Evolutionary conservation across 345 rosid species (phyloP).

Genomic region (Corchorus olitorius): DNA sequence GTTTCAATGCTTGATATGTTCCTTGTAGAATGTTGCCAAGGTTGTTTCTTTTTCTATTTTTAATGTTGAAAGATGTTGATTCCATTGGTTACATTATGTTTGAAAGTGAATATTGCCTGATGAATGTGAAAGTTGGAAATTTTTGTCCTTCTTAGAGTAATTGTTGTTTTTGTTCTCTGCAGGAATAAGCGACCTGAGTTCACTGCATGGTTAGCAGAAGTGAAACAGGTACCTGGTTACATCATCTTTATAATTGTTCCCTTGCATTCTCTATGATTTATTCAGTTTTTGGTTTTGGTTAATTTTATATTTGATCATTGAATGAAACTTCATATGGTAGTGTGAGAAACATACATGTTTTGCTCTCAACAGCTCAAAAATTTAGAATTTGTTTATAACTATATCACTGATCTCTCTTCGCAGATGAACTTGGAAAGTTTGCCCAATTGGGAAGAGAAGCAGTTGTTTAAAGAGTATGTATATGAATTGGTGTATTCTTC

Average conservation of each 20-base stretch:
- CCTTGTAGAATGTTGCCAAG: neutral
- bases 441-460: constrained; percentile 98
- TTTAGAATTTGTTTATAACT: neutral
- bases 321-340: neutral
- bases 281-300: neutral
- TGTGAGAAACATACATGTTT: neutral
- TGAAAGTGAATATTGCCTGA: neutral
- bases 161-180: constrained; percentile 20
- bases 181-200: constrained; percentile 98
- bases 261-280: neutral
- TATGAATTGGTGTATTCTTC: neutral
- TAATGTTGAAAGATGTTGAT: neutral
- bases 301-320: neutral
- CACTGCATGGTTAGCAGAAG: constrained; percentile 96
- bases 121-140: neutral
- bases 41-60: neutral
- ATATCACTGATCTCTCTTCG: constrained; percentile 19
- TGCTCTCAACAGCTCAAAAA: neutral
- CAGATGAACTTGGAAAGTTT: constrained; percentile 90
- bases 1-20: neutral
- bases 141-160: neutral
- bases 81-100: neutral
- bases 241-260: neutral
- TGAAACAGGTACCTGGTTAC: constrained; percentile 63
- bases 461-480: constrained; percentile 85